Base-by-base conservation (phyloP, 805 yeast species). In the Lachancea kluyveri region DNA sequence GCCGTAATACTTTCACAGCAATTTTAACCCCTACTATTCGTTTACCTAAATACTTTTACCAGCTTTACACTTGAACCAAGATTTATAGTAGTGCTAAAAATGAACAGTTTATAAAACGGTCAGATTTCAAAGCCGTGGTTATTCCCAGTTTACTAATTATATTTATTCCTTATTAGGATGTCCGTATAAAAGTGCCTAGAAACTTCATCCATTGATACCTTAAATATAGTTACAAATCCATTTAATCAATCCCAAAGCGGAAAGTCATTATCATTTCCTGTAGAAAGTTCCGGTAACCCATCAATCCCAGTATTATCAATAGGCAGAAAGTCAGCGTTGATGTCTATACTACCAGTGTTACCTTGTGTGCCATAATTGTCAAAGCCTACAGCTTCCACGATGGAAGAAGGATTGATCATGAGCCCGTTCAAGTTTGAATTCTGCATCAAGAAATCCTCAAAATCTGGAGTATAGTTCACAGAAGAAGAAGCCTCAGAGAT, bases 371-470 rank as follows among this genome's bases (percentile, higher is more conserved):
- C 42, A 18, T 43, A 43, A 21, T 39, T 38, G 11, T 43, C 52
- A 28, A 50, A 43, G 8, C 54, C 57, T 15, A 48, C 56, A 9
- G 58, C 60, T 29, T 53, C 60, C 17, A 50, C 50, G 8, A 54
- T 42, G 29, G 48, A 48, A 1, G 56, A 46, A 14, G 58, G 54
- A 27, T 54, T 53, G 9, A 52, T 49, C 44, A 52, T 45, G 13
- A 54, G 39, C 12, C 57, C 60, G 28, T 49, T 52, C 15, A 54
- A 46, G 21, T 50, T 48, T 9, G 58, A 43, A 21, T 48, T 51
- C 26, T 54, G 57, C 35, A 45, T 44, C 37, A 55, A 43, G 34
- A 57, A 57, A 33, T 57, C 62, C 27, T 57, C 60, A 25, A 54
- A 55, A 21, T 52, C 57, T n/a, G 59, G 60, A 2, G 52, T 43